A percentile compares a stretch with the other conserved stretches of the same genome.
These are phyloP conservation scores for Diospyros kaki DNA, from an alignment of 148 eudicot genomes.

Conservation along the genomic window DNA sequence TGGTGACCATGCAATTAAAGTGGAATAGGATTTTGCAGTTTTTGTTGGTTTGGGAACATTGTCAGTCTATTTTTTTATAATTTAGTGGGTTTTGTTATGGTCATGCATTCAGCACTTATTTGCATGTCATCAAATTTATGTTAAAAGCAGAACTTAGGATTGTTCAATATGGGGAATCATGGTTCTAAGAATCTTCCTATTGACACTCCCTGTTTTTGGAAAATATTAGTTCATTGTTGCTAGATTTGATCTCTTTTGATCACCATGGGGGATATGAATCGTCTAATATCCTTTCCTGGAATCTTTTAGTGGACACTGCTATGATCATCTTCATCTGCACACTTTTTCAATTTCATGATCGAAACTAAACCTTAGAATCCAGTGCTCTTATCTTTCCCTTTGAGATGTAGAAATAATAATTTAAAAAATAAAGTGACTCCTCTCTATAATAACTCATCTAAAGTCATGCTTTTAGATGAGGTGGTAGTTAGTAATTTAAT, in stretches of 20 bases:
- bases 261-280: background rate
- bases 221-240: too few relatives aligned
- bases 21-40: background rate
- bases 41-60: background rate
- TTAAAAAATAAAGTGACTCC: too few relatives aligned
- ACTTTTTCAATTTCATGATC: background rate
- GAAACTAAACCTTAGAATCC: background rate
- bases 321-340: background rate
- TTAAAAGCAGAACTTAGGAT: background rate
- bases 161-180: background rate
- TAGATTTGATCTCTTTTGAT: background rate
- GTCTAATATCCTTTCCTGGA: background rate
- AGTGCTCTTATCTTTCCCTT: background rate
- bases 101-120: background rate
- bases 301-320: background rate
- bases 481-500: too few relatives aligned
- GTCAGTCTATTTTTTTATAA: background rate
- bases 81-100: background rate
- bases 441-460: too few relatives aligned
- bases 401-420: background rate
- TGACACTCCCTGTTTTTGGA: too few relatives aligned
- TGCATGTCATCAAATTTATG: background rate
- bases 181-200: background rate
- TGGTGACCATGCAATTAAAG: background rate
- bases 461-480: too few relatives aligned